A percentile compares a stretch with the other conserved stretches of the same genome.
Evolutionary conservation across 2,329 filamentous ascomycete genomes (phyloP).

Genomic region (Emergomyces pasteurianus): DNA sequence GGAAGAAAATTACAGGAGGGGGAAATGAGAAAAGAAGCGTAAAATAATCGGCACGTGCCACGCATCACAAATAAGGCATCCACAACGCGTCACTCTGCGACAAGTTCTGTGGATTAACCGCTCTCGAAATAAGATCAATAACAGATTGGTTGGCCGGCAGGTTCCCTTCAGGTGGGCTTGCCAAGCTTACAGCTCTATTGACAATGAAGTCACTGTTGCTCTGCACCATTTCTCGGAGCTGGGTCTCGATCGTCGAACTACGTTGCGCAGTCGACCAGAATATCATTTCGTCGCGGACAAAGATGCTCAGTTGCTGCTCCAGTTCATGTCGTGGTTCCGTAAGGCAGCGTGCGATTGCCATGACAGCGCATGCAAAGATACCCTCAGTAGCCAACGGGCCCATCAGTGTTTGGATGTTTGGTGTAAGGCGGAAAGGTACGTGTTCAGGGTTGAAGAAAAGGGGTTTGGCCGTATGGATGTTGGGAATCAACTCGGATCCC

Average conservation of each 20-base stretch:
- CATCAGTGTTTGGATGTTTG: conserved; percentile 92
- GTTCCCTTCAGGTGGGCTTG: conserved; percentile 61
- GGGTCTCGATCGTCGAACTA: conserved; percentile 48
- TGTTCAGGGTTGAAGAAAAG: conserved; percentile 92
- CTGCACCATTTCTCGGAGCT: conserved; percentile 68
- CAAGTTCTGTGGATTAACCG: conserved; percentile 83
- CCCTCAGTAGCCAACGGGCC: conserved; percentile 91
- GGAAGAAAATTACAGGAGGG: conserved; percentile 7
- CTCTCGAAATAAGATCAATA: conserved; percentile 84
- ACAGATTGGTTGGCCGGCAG: conserved; percentile 94
- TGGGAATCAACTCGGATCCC: conserved; percentile 87
- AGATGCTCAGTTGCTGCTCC: conserved; percentile 88
- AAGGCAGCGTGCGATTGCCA: conserved; percentile 90
- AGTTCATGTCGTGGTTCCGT: conserved; percentile 72
- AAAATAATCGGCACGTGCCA: conserved; percentile 5
- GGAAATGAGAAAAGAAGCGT: conserved; percentile 8
- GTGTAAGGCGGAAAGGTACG: conserved; percentile 92
- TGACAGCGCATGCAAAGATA: conserved; percentile 87
- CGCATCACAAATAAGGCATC: conserved; percentile 84
- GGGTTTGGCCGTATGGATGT: conserved; percentile 71
- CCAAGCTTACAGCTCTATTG: conserved; percentile 75
- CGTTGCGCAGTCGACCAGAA: conserved; percentile 84
- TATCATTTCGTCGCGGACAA: conserved; percentile 95
- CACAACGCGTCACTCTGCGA: conserved; percentile 83
- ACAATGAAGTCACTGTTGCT: conserved; percentile 84